Conservation (phyloP, 2,329 filamentous ascomycete genomes). For the Ceratocystis ficicola region DNA sequence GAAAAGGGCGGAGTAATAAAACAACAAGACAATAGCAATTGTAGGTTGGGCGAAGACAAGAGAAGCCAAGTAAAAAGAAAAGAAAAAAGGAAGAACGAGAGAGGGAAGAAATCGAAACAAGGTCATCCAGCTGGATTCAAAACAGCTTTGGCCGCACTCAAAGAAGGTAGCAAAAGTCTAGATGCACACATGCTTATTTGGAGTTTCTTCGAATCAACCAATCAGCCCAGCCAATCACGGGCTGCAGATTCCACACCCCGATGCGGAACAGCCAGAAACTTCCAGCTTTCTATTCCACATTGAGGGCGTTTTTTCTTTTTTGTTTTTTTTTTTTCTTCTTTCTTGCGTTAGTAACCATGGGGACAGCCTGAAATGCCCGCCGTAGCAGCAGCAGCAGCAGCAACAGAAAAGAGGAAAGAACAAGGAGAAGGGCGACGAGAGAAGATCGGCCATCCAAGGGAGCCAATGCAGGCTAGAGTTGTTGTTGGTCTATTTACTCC, state of each 20-base stretch:
- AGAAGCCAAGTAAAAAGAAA: background rate
- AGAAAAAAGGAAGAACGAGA: conserved; percentile 17
- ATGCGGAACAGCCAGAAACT: background rate
- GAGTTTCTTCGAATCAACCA: background rate
- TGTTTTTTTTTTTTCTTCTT: background rate
- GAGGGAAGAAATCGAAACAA: background rate
- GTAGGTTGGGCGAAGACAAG: background rate
- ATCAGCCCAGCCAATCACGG: background rate
- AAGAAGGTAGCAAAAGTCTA: conserved; percentile 21
- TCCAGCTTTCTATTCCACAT: background rate
- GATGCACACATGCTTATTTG: conserved; percentile 20
- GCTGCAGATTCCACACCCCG: background rate
- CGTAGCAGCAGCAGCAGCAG: too few relatives aligned
- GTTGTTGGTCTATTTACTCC: too few relatives aligned
- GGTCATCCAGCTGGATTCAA: conserved; percentile 15
- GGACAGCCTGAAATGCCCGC: too few relatives aligned
- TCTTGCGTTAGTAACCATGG: too few relatives aligned
- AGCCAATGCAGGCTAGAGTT: background rate
- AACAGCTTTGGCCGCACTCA: conserved; percentile 8
- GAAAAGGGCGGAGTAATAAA: background rate
- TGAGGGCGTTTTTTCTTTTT: background rate
- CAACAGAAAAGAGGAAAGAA: too few relatives aligned
- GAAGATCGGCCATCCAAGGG: background rate
- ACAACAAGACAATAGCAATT: background rate
- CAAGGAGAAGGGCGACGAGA: too few relatives aligned